phyloP scores from a whole-genome alignment of 2,329 filamentous ascomycete genomes.

The Torrubiellomyces zombiae region DNA sequence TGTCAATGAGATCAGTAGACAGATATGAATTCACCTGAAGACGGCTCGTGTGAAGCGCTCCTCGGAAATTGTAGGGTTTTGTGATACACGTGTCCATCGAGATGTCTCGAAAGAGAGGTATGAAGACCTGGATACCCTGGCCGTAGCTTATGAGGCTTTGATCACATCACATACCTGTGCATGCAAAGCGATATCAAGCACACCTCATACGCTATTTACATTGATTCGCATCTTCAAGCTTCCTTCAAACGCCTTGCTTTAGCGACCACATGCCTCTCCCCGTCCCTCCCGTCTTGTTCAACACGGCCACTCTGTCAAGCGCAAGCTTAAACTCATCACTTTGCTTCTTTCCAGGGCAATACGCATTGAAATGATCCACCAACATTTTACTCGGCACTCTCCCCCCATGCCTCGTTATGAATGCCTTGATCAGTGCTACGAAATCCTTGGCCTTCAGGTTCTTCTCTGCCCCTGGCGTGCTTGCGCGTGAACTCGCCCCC shows the following conservation, averaged over 20 bases:
- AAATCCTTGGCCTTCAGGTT: slow-evolving; percentile 43
- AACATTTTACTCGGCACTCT: slow-evolving; percentile 68
- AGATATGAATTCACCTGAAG: slow-evolving; percentile 27
- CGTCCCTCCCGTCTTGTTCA: slow-evolving; percentile 42
- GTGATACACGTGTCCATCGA: no score
- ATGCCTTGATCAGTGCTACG: slow-evolving; percentile 57
- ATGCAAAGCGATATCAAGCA: no score
- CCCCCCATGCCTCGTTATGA: slow-evolving; percentile 62
- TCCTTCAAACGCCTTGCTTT: slow-evolving; percentile 19
- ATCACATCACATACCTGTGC: no score
- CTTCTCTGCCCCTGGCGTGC: slow-evolving; percentile 21
- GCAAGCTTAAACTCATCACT: slow-evolving; percentile 70
- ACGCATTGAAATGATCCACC: slow-evolving; percentile 77
- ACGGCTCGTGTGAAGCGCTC: slow-evolving; percentile 24
- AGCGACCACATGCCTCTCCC: slow-evolving; percentile 39
- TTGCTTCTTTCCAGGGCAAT: slow-evolving; percentile 47
- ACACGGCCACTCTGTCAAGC: slow-evolving; percentile 55
- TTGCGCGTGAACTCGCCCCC: slow-evolving; percentile 27
- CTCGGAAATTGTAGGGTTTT: no score
- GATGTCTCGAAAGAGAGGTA: no score
- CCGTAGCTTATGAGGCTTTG: no score
- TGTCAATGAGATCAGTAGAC: slow-evolving; percentile 18
- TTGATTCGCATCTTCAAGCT: no score
- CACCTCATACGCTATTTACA: no score
- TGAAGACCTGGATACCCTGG: no score